Conservation (phyloP, 23 red algal genomes). For the Cyanidioschyzon merolae region DNA sequence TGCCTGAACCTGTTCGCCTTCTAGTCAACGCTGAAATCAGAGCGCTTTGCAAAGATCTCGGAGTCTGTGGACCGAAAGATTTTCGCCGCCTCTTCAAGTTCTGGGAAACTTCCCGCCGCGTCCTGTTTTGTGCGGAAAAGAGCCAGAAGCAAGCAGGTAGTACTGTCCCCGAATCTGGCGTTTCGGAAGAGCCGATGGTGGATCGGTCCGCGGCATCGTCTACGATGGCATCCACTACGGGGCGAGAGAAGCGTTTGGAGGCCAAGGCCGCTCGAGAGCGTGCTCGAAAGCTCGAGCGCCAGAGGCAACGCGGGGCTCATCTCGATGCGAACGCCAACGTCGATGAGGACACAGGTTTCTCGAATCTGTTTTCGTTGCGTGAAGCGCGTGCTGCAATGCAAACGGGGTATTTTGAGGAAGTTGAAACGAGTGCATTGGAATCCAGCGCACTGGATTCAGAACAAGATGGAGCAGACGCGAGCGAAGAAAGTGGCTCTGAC, state of each 20-base stretch:
- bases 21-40: constrained; percentile 27
- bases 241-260: constrained; percentile 20
- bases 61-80: constrained; percentile 56
- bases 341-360: constrained; percentile 15
- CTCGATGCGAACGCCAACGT: background rate
- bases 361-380: background rate
- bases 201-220: no score
- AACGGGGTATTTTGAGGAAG: background rate
- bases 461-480: constrained; percentile 1
- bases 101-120: background rate
- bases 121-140: background rate
- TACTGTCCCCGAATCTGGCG: no score
- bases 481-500: constrained; percentile 25
- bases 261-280: constrained; percentile 25
- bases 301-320: background rate
- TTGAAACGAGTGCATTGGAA: constrained; percentile 3
- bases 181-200: no score
- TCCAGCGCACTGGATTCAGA: constrained; percentile 13
- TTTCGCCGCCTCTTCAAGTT: constrained; percentile 70
- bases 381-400: background rate
- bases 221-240: constrained; percentile 14
- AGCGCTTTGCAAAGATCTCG: constrained; percentile 61
- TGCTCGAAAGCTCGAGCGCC: background rate
- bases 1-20: background rate
- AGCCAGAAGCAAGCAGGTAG: background rate